A percentile compares a stretch with the other conserved stretches of the same genome.
Conservation (phyloP, 148 eudicot genomes). For the Vaccinium vitisidaea region DNA sequence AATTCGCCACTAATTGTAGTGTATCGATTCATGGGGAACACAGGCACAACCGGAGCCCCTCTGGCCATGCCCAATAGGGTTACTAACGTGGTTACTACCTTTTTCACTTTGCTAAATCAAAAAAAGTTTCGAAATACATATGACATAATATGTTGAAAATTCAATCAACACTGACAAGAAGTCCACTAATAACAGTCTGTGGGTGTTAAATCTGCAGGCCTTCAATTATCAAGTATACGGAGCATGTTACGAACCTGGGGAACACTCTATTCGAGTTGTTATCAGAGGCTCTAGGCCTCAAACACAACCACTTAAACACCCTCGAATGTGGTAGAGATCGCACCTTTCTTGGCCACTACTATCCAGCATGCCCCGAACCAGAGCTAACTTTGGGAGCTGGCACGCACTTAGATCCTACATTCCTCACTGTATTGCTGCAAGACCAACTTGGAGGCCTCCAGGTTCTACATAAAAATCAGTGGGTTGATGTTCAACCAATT, state of each 20-base stretch:
- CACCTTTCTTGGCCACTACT: constrained; percentile 29
- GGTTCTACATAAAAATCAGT: constrained; percentile 19
- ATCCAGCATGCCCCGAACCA: constrained; percentile 41
- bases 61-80: too few relatives aligned
- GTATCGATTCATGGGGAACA: too few relatives aligned
- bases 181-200: too few relatives aligned
- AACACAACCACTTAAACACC: constrained; percentile 17
- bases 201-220: constrained; percentile 12
- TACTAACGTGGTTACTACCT: too few relatives aligned
- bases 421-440: constrained; percentile 27
- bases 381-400: constrained; percentile 24
- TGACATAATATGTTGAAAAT: background rate
- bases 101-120: too few relatives aligned
- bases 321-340: constrained; percentile 27
- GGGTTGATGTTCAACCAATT: constrained; percentile 29
- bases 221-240: constrained; percentile 21
- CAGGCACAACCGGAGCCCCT: too few relatives aligned
- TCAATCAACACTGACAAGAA: background rate
- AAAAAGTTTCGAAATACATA: too few relatives aligned
- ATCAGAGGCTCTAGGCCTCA: constrained; percentile 38
- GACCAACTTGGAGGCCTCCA: constrained; percentile 36
- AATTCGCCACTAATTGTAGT: background rate
- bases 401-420: constrained; percentile 24
- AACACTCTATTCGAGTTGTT: constrained; percentile 27
- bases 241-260: constrained; percentile 27